Percentiles rank a stretch among this genome's conserved stretches.
phyloP scores from a whole-genome alignment of 345 rosid species.

The Mallotus nudiflorus region DNA sequence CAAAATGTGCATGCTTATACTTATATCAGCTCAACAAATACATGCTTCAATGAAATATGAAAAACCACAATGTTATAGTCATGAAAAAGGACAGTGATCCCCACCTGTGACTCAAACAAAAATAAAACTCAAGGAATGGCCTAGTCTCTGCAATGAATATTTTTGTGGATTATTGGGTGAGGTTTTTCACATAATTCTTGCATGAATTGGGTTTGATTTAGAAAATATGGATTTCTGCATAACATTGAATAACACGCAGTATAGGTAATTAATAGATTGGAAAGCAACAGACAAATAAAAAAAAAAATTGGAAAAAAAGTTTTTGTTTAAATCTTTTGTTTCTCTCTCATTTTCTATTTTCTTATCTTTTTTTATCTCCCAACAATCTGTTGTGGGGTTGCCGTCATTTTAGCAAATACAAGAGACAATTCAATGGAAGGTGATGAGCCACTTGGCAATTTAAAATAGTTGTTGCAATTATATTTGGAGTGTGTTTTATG shows the following conservation, averaged over 20 bases:
- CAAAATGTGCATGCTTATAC: too few species aligned
- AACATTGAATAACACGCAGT: not conserved
- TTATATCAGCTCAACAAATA: too few species aligned
- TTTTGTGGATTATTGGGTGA: not conserved
- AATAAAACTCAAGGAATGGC: not conserved
- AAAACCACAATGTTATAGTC: not conserved
- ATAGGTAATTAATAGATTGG: not conserved
- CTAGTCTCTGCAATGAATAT: not conserved
- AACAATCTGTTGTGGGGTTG: not conserved
- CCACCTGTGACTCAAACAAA: not conserved
- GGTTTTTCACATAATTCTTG: not conserved
- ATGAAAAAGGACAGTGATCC: not conserved
- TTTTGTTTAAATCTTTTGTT: not conserved
- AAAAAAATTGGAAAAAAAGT: not conserved
- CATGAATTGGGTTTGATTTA: too few species aligned
- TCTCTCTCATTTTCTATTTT: not conserved
- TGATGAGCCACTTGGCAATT: constrained; percentile 9
- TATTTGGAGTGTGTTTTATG: too few species aligned
- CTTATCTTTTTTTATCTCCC: not conserved
- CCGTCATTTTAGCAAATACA: constrained; percentile 8
- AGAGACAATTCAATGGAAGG: constrained; percentile 16
- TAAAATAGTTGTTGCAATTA: not conserved
- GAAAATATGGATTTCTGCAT: too few species aligned
- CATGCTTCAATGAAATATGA: not conserved
- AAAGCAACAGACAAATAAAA: not conserved